These are phyloP conservation scores for Yarrowia yakushimensis DNA, from an alignment of 805 yeast genomes.

Conservation along the genomic window DNA sequence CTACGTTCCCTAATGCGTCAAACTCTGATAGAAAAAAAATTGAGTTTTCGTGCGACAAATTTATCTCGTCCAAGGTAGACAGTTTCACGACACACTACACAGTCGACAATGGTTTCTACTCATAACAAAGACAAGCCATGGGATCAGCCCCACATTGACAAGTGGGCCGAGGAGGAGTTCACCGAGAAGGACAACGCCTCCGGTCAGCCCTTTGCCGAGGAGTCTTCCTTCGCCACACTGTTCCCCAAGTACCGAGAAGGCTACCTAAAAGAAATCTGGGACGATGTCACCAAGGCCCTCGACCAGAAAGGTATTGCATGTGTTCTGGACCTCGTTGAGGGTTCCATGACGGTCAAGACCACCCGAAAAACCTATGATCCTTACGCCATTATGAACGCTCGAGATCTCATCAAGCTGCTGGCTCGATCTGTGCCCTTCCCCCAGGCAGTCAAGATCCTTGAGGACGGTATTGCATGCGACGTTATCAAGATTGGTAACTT, in stretches of 20 bases:
- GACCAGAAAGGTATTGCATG: conserved; percentile 73
- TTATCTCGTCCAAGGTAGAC: neutral
- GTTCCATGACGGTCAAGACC: conserved; percentile 95
- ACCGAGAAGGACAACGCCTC: conserved; percentile 82
- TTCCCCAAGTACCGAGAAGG: conserved; percentile 96
- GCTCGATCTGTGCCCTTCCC: conserved; percentile 97
- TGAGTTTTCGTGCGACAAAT: conserved; percentile 13
- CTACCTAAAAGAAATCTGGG: conserved; percentile 86
- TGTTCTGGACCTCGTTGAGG: conserved; percentile 85
- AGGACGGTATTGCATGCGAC: conserved; percentile 93
- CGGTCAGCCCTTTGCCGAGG: conserved; percentile 91
- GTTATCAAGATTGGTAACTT: conserved; percentile 90
- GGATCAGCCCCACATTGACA: conserved; percentile 94
- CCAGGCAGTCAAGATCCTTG: conserved; percentile 86
- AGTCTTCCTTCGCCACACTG: conserved; percentile 87
- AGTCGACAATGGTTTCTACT: conserved; percentile 70
- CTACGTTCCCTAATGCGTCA: neutral
- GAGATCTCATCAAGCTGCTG: conserved; percentile 87
- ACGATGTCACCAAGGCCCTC: conserved; percentile 79
- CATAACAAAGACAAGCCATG: conserved; percentile 95
- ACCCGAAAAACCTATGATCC: conserved; percentile 96
- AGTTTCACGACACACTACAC: conserved; percentile 4
- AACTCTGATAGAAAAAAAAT: conserved; percentile 21
- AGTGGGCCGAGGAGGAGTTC: conserved; percentile 88
- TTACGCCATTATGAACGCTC: conserved; percentile 84